phyloP scores from a whole-genome alignment of 2,329 filamentous ascomycete species.

The Leptodontidium sp. region DNA sequence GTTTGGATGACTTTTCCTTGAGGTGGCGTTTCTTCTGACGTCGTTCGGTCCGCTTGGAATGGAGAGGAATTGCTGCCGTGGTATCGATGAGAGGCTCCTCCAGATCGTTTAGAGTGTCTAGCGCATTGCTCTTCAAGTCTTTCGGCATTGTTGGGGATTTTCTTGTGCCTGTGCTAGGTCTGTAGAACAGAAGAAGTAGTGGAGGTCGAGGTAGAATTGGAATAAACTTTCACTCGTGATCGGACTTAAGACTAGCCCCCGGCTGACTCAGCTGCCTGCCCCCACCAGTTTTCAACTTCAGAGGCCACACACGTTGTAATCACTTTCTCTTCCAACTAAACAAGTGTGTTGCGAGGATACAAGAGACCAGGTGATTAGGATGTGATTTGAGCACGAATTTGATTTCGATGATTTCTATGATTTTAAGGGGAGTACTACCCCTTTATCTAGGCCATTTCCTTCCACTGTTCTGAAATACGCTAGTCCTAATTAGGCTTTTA shows the following conservation, averaged over 20 bases:
- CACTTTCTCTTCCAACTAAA: no score
- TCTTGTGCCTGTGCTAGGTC: not conserved
- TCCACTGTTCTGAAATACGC: no score
- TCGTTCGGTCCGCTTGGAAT: slow-evolving; percentile 62
- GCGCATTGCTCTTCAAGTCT: not conserved
- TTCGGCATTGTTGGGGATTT: not conserved
- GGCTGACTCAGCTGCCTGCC: not conserved
- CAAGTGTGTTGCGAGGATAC: no score
- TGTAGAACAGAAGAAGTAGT: not conserved
- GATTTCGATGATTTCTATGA: no score
- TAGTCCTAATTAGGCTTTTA: no score
- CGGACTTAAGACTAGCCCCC: not conserved
- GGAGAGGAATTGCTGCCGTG: slow-evolving; percentile 57
- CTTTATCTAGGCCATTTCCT: no score
- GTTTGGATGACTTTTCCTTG: slow-evolving; percentile 48
- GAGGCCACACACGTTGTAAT: no score
- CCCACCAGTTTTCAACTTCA: no score
- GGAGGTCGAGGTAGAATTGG: not conserved
- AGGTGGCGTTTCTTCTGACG: slow-evolving; percentile 54
- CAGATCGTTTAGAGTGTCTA: not conserved
- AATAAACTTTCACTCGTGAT: not conserved
- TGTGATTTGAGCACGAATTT: no score
- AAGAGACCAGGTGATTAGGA: no score
- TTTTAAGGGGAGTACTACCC: no score
- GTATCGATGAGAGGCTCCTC: slow-evolving; percentile 57